These are phyloP conservation scores for Fomitopsis schrenkii DNA, from an alignment of 1,284 basidiomycete species.

Conservation along the genomic window DNA sequence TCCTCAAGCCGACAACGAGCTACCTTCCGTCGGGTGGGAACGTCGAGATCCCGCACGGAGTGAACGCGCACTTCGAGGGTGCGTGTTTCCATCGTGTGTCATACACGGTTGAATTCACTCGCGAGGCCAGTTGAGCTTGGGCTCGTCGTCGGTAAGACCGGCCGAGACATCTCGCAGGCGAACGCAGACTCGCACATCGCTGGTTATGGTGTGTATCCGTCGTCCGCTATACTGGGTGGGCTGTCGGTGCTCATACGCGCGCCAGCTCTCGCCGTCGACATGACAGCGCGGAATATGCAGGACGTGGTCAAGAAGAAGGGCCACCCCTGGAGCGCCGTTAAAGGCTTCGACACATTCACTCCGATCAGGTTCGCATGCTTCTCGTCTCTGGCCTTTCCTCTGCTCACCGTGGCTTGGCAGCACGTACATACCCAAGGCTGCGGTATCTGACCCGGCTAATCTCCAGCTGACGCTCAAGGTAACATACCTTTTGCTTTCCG, in stretches of 20 bases:
- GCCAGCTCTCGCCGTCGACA: conserved; percentile 86
- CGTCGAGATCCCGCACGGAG: conserved; percentile 84
- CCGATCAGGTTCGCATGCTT: conserved; percentile 58
- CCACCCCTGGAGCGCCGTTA: conserved; percentile 90
- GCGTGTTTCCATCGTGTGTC: conserved; percentile 12
- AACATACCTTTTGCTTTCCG: neutral
- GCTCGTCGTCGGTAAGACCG: conserved; percentile 87
- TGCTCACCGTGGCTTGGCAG: conserved; percentile 32
- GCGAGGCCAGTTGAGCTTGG: conserved; percentile 83
- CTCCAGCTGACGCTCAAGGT: conserved; percentile 78
- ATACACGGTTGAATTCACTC: neutral
- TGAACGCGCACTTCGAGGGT: conserved; percentile 92
- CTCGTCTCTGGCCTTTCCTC: neutral
- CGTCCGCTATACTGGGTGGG: neutral
- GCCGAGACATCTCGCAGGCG: conserved; percentile 74
- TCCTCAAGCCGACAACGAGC: conserved; percentile 93
- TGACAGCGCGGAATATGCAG: conserved; percentile 96
- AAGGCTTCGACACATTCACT: conserved; percentile 67
- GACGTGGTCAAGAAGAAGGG: conserved; percentile 90
- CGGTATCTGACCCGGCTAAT: conserved; percentile 71
- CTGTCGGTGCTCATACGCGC: neutral
- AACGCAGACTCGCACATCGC: conserved; percentile 80
- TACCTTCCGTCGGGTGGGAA: conserved; percentile 77
- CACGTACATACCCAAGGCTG: conserved; percentile 75
- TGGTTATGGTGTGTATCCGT: conserved; percentile 68